phyloP scores from a whole-genome alignment of 2,329 filamentous ascomycete species.

The Colletotrichum godetiae region DNA sequence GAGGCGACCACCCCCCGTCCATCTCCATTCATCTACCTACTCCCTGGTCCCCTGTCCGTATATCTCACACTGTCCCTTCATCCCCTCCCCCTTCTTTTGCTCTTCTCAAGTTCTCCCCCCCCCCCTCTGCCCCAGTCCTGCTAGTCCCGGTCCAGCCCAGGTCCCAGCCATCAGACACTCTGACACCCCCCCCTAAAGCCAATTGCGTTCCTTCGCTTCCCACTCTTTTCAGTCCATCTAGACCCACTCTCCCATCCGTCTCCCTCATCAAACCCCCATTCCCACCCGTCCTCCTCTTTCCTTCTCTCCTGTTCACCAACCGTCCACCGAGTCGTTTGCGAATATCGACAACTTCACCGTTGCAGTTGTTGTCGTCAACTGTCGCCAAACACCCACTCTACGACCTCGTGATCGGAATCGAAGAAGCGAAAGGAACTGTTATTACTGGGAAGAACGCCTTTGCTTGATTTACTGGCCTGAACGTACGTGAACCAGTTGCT shows the following conservation, averaged over 20 bases:
- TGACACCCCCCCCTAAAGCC: slow-evolving; percentile 28
- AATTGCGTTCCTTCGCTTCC: slow-evolving; percentile 33
- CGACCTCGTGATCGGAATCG: background rate
- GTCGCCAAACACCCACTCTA: background rate
- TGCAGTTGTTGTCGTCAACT: slow-evolving; percentile 13
- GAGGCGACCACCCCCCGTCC: background rate
- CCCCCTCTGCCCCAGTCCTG: slow-evolving; percentile 7
- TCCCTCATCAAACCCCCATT: slow-evolving; percentile 28
- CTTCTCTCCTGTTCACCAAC: background rate
- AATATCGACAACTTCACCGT: slow-evolving; percentile 3
- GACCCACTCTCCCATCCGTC: slow-evolving; percentile 27
- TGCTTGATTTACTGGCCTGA: background rate
- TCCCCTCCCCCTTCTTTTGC: background rate
- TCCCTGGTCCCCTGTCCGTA: background rate
- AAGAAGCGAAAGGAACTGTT: background rate
- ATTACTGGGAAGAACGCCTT: background rate
- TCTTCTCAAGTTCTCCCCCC: background rate
- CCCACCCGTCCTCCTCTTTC: slow-evolving; percentile 6
- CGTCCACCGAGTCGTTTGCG: slow-evolving; percentile 8
- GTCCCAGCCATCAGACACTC: slow-evolving; percentile 32
- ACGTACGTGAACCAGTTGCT: background rate
- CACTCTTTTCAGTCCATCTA: slow-evolving; percentile 27
- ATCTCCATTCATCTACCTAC: background rate
- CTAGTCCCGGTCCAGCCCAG: slow-evolving; percentile 16
- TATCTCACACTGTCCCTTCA: slow-evolving; percentile 3